Evolutionary conservation across 2,329 filamentous ascomycete genomes (phyloP).

Genomic region (Monosporascus cannonballus): DNA sequence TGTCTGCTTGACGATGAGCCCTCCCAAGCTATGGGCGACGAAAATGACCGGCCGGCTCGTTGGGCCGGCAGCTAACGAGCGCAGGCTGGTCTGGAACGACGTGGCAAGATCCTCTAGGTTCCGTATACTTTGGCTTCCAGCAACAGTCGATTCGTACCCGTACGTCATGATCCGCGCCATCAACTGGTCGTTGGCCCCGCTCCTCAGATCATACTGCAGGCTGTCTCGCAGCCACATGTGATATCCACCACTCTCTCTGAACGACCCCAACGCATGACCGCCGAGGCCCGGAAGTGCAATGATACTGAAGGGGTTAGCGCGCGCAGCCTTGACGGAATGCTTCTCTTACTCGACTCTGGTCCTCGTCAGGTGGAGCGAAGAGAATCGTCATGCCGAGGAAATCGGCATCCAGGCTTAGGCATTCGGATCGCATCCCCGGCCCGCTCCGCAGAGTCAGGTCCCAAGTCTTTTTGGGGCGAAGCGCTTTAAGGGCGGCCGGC

Average conservation of each 20-base stretch:
- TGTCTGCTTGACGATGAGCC: constrained; percentile 21
- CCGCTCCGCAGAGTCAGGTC: too few relatives aligned
- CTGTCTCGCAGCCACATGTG: constrained; percentile 26
- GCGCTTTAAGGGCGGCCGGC: not conserved
- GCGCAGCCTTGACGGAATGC: not conserved
- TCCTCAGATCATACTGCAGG: constrained; percentile 14
- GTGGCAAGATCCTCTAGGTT: not conserved
- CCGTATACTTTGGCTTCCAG: constrained; percentile 1
- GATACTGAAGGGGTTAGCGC: not conserved
- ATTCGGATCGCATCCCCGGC: too few relatives aligned
- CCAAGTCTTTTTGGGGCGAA: not conserved
- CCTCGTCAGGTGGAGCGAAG: too few relatives aligned
- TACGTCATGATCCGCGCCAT: constrained; percentile 24
- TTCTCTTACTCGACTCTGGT: not conserved
- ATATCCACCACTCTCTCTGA: constrained; percentile 17
- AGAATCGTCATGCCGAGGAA: too few relatives aligned
- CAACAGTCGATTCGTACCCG: constrained; percentile 32
- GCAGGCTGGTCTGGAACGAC: constrained; percentile 2
- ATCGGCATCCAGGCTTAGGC: too few relatives aligned
- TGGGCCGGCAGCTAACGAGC: constrained; percentile 21
- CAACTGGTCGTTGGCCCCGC: not conserved
- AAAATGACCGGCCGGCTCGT: constrained; percentile 27
- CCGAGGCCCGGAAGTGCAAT: constrained; percentile 13
- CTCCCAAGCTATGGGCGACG: constrained; percentile 33
- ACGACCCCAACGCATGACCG: constrained; percentile 25